Evolutionary conservation across 495 filamentous ascomycete species (phyloP).

Genomic region (Hypoxylon trugodes): DNA sequence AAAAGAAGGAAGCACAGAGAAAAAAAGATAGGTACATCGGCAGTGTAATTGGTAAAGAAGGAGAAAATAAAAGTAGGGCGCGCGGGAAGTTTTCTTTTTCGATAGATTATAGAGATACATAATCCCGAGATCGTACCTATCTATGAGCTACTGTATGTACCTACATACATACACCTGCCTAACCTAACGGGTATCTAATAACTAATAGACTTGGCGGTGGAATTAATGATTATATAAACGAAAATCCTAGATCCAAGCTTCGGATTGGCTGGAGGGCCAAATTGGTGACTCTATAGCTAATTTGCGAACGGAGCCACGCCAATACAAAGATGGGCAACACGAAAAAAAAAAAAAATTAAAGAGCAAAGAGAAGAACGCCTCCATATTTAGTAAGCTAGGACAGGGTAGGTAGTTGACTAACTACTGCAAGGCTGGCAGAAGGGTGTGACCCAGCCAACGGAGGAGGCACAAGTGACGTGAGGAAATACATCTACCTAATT

Average conservation of each 20-base stretch:
- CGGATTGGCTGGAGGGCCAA: background rate
- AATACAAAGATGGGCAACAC: conserved; percentile 2
- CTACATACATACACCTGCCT: background rate
- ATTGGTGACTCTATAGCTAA: conserved; percentile 24
- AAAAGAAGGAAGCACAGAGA: too few relatives aligned
- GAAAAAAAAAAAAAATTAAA: conserved; percentile 8
- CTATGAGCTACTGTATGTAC: background rate
- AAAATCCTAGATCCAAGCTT: background rate
- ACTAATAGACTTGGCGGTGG: background rate
- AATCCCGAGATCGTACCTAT: background rate
- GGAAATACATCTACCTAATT: too few relatives aligned
- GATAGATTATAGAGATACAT: background rate
- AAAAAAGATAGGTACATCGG: too few relatives aligned
- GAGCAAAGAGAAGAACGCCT: too few relatives aligned
- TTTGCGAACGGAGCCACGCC: conserved; percentile 3
- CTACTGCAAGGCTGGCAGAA: too few relatives aligned
- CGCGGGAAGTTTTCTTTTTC: background rate
- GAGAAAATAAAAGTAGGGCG: too few relatives aligned
- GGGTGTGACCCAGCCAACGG: too few relatives aligned
- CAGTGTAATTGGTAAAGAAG: too few relatives aligned
- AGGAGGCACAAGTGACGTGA: too few relatives aligned
- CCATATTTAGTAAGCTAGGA: too few relatives aligned
- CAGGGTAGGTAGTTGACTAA: too few relatives aligned
- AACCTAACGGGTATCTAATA: too few relatives aligned
- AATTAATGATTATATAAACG: conserved; percentile 3